Conservation (phyloP, 164 flowering plant species). For the Platanus orientalis region DNA sequence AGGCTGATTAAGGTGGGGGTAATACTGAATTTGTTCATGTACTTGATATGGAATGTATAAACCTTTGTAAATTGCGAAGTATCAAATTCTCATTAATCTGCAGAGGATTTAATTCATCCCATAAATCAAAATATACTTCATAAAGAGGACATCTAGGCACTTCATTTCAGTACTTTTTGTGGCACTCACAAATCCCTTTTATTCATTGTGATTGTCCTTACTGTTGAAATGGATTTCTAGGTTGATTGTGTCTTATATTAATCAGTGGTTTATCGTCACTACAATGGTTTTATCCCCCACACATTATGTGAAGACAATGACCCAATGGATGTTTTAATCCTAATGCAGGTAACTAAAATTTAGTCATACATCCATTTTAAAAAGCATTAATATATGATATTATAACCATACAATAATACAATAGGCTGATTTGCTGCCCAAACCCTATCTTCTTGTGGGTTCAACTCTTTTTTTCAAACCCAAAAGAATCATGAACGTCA, state of each 20-base stretch:
- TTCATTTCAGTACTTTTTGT: background rate
- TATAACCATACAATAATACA: too few relatives aligned
- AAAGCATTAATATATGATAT: too few relatives aligned
- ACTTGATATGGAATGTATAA: background rate
- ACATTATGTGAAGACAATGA: constrained; percentile 76
- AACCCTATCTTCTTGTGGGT: too few relatives aligned
- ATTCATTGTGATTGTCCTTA: background rate
- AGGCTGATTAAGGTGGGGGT: constrained; percentile 70
- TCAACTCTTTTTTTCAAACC: background rate
- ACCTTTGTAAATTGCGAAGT: background rate
- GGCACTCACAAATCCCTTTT: background rate
- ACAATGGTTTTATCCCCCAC: constrained; percentile 20
- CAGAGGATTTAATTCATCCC: background rate
- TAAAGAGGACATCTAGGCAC: background rate
- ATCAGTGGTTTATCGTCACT: constrained; percentile 74
- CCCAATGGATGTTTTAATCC: constrained; percentile 65
- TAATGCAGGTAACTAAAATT: constrained; percentile 64
- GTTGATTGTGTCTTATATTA: constrained; percentile 67
- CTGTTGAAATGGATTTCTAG: constrained; percentile 20
- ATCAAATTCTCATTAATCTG: too few relatives aligned
- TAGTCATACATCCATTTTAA: too few relatives aligned
- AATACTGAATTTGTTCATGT: background rate
- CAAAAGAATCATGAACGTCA: background rate
- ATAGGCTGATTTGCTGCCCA: too few relatives aligned
- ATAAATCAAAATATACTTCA: background rate